A percentile compares a stretch with the other conserved stretches of the same genome.
phyloP scores from a whole-genome alignment of 2,329 filamentous ascomycete genomes.

The Ophiostoma australiae region DNA sequence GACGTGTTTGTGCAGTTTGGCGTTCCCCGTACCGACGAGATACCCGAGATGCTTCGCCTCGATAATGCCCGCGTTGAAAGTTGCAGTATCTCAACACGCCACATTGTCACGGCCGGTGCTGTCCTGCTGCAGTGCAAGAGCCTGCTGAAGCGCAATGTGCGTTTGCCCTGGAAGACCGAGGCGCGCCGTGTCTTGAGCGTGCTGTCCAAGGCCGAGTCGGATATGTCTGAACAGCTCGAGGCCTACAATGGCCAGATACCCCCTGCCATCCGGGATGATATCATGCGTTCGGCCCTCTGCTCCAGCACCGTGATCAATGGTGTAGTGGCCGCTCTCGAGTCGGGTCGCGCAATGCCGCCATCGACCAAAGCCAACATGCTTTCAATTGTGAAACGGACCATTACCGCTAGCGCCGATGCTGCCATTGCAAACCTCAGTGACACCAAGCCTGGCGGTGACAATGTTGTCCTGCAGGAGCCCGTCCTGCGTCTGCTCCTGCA shows the following conservation, averaged over 20 bases:
- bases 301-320: conserved; percentile 50
- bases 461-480: conserved; percentile 47
- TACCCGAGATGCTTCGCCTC: conserved; percentile 70
- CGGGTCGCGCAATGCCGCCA: conserved; percentile 59
- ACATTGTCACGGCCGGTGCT: conserved; percentile 67
- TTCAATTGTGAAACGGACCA: conserved; percentile 53
- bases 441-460: conserved; percentile 28
- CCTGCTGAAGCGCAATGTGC: conserved; percentile 72
- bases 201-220: conserved; percentile 48
- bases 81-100: conserved; percentile 53
- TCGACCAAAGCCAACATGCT: conserved; percentile 56
- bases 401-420: conserved; percentile 48
- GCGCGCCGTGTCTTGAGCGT: conserved; percentile 65
- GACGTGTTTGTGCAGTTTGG: conserved; percentile 65
- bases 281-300: not conserved
- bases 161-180: conserved; percentile 71
- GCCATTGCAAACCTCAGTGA: conserved; percentile 28
- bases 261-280: not conserved
- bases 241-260: not conserved
- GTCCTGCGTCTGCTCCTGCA: conserved; percentile 63
- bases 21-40: conserved; percentile 42
- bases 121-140: conserved; percentile 79
- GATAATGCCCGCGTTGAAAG: conserved; percentile 60
- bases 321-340: conserved; percentile 58
- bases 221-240: conserved; percentile 29